Percentiles rank a stretch among this genome's conserved stretches.
phyloP scores from a whole-genome alignment of 768 basidiomycete genomes.

The Lyophyllum shimeji region DNA sequence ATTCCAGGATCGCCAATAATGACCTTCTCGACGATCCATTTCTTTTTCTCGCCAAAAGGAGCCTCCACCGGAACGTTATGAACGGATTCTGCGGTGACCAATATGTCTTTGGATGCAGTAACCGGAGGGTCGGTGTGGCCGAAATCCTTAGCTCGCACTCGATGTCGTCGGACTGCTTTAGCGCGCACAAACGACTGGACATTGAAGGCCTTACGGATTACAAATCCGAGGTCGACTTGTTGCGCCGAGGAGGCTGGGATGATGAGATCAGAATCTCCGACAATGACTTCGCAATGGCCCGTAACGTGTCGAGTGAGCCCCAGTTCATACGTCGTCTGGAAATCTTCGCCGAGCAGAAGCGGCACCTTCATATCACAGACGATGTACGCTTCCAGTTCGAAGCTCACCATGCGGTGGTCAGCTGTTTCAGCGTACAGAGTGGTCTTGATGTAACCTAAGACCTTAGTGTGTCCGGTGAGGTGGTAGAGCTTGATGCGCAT shows the following conservation, averaged over 20 bases:
- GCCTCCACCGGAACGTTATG: conserved; percentile 5
- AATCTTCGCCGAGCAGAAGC: conserved; percentile 31
- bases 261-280: not conserved
- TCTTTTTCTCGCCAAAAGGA: conserved; percentile 5
- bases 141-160: not conserved
- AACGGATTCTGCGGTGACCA: not conserved
- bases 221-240: conserved; percentile 17
- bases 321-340: conserved; percentile 27
- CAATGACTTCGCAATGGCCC: conserved; percentile 10
- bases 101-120: not conserved
- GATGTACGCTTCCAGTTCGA: conserved; percentile 24
- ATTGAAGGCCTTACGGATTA: conserved; percentile 10
- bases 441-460: conserved; percentile 14
- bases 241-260: conserved; percentile 8
- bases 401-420: conserved; percentile 5
- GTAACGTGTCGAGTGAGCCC: not conserved
- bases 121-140: not conserved
- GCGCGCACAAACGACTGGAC: conserved; percentile 7
- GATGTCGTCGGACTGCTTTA: not conserved
- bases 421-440: conserved; percentile 3
- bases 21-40: conserved; percentile 18
- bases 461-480: not conserved
- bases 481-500: conserved; percentile 13
- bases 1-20: conserved; percentile 3
- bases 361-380: conserved; percentile 22